Percentiles rank a stretch among this genome's conserved stretches.
Conservation (phyloP, 331 rosid species). For the Quercus lobata region DNA sequence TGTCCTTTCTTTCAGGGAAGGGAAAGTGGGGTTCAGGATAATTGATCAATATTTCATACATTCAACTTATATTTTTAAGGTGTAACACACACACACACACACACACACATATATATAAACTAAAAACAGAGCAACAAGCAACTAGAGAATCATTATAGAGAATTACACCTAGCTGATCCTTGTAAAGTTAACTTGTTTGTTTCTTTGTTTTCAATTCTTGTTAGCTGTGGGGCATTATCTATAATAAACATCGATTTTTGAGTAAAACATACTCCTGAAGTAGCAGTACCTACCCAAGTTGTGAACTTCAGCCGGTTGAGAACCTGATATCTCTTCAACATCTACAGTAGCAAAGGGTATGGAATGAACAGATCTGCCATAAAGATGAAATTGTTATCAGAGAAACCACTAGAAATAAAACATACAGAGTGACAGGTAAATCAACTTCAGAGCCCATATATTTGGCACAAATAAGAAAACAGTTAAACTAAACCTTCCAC, state of each 20-base stretch:
- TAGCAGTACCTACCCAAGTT: conserved; percentile 66
- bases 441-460: neutral
- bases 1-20: neutral
- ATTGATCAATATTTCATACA: neutral
- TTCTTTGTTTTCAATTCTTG: neutral
- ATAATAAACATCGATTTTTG: neutral
- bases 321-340: conserved; percentile 74
- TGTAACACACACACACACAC: neutral
- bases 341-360: conserved; percentile 66
- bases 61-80: neutral
- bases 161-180: no score
- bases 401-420: neutral
- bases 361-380: conserved; percentile 60
- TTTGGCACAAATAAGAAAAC: neutral
- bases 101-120: no score
- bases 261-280: conserved; percentile 1
- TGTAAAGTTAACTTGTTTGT: neutral
- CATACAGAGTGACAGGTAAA: neutral
- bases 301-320: conserved; percentile 80
- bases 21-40: neutral
- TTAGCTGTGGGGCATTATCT: neutral
- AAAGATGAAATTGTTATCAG: neutral
- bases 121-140: neutral
- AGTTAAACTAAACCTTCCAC: neutral
- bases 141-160: neutral